Evolutionary conservation across 1,139 yeast genomes (phyloP).

Genomic region (Zygoascus sp.): DNA sequence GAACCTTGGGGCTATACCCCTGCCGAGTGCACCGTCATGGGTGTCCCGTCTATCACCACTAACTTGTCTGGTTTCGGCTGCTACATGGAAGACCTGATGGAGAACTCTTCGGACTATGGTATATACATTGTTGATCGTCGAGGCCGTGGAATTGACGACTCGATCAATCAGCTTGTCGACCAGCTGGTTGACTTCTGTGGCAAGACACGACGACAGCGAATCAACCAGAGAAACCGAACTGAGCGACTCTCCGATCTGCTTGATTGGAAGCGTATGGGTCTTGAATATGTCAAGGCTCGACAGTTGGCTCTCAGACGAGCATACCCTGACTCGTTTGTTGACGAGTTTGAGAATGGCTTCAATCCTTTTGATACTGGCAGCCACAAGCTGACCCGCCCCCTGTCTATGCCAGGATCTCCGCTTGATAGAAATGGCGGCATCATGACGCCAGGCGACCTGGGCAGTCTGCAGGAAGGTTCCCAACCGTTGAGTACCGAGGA

Average conservation of each 20-base stretch:
- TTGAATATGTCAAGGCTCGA: slow-evolving; percentile 93
- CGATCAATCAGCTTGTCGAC: slow-evolving; percentile 83
- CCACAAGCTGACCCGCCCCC: slow-evolving; percentile 81
- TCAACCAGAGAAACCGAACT: slow-evolving; percentile 95
- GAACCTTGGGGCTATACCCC: slow-evolving; percentile 99
- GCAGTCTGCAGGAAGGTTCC: slow-evolving; percentile 87
- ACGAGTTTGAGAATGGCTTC: slow-evolving; percentile 32
- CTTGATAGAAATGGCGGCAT: slow-evolving; percentile 56
- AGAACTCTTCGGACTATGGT: slow-evolving; percentile 92
- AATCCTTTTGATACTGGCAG: slow-evolving; percentile 55
- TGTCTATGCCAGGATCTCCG: slow-evolving; percentile 96
- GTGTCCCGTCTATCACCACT: slow-evolving; percentile 97
- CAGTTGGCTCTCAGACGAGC: slow-evolving; percentile 89
- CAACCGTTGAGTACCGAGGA: slow-evolving; percentile 73
- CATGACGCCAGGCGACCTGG: slow-evolving; percentile 94
- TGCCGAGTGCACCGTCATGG: slow-evolving; percentile 99
- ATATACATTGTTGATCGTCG: slow-evolving; percentile 95
- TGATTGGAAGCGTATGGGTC: slow-evolving; percentile 98
- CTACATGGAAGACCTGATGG: slow-evolving; percentile 96
- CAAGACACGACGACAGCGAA: slow-evolving; percentile 93
- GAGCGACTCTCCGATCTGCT: slow-evolving; percentile 87
- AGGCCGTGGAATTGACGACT: slow-evolving; percentile 88
- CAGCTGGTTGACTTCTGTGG: slow-evolving; percentile 85
- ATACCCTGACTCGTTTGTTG: slow-evolving; percentile 73
- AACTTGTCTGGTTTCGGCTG: slow-evolving; percentile 97